Evolutionary conservation across 306 rosid genomes (phyloP), one percentile per base, ranked within the genome.

Genomic region (Begonia masoniana): DNA sequence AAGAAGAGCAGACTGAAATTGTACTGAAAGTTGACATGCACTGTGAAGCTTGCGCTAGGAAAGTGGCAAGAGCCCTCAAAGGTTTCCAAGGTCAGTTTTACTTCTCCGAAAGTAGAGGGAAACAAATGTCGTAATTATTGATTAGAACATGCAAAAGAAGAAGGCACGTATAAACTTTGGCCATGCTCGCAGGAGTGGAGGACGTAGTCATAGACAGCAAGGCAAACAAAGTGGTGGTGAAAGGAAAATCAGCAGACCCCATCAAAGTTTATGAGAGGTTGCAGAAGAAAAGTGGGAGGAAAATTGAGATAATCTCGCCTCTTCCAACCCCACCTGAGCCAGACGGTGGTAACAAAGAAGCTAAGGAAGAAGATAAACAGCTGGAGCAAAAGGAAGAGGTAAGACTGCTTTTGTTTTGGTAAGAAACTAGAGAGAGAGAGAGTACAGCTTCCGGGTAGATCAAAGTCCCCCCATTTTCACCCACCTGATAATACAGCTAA

Each of bases 191-290:
- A 83, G 94, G 96, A 56, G 96, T 87, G 70, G 94, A 87, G 71
- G 82, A 80, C 16, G 96, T 83, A 53, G 74, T 10, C 12, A 77
- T 89, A 68, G 87, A 87, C 62, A 65, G 84, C 75, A 87, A 83
- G 61, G 66, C 71, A 6, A 74, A 86, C 63, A 83, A 73, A 59
- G 94, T 83, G 63, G 83, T 87, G 43, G 94, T 87, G 72, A 83
- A 76, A 69, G 96, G 96, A 43, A 87, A 83, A 62, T 78, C 77
- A 61, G 96, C 86, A 74, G 84, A 87, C 86, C 96, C 96, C 58
- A 70, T 77, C 62, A 83, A 83, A 76, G 94, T 87, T 15, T 63
- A 70, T 51, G 86, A 78, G 77, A 80, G 96, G 66, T 60, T 87
- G 42, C 84, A 83, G 68, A 83, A 74, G 96, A 87, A 87, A 76